Base-by-base conservation (phyloP, 441 rosid genomes). In the Syzygium malaccense region DNA sequence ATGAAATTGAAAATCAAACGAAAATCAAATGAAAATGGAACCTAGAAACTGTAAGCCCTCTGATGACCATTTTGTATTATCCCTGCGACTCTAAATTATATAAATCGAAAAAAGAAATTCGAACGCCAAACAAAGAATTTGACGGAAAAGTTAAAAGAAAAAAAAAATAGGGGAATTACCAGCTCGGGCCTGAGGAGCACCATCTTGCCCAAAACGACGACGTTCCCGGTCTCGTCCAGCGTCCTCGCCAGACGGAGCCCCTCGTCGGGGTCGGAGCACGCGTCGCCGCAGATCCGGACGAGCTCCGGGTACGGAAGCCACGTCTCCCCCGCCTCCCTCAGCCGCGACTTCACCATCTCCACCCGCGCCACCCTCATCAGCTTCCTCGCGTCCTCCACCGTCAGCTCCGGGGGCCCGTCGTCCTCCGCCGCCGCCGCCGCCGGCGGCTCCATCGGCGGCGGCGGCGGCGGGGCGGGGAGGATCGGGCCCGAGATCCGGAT, bases 201-300 rank as follows among this genome's bases (percentile, higher is more conserved):
- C 30, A 89, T 88, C 54, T 94, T 92, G 71, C 98, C 98, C 79
- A 97, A 55, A 5, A 98, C 96, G 89, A 98, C 91, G 75, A 97
- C 99, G 88, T 89, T 91, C n/a, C 98, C 98, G 1, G 98, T 95
- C 85, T 97, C 97, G 48, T 97, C 98, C 1, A 98, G 94, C 92
- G 89, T 87, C 90, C 92, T 94, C 41, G 97, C 98, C 10, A 94
- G 86, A 88, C 66, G 88, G 71, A 62, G 85, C 48, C 96, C 99
- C 25, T 91, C 91, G 68, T 93, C 96, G 62, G 93, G 94, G 94
- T 95, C 97, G 87, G 96, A 91, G 87, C 92, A 95, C 14, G 90
- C 95, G 85, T 95, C 97, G 26, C 92, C 91, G 88, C 98, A 96
- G 33, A 95, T 91, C 89, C 91, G 86, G 78, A 96, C 93, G 49